These are phyloP conservation scores for Clarkia xantiana DNA, from an alignment of 345 rosid genomes.

Conservation along the genomic window DNA sequence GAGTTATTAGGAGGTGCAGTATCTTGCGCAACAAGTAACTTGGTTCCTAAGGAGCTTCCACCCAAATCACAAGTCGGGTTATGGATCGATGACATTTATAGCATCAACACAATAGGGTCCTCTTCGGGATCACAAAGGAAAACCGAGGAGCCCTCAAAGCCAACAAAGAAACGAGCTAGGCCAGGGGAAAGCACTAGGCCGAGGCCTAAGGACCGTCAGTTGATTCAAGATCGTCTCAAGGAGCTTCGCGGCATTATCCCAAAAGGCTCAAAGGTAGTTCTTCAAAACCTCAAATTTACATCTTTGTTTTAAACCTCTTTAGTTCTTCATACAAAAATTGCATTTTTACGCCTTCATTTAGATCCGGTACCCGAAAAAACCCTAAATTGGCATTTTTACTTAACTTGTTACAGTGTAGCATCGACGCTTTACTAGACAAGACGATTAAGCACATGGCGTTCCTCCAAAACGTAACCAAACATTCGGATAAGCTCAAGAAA, in stretches of 20 bases:
- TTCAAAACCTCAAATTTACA: background rate
- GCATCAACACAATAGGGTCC: constrained; percentile 36
- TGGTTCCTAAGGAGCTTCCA: constrained; percentile 15
- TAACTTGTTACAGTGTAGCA: constrained; percentile 51
- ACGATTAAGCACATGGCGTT: constrained; percentile 80
- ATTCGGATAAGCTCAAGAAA: constrained; percentile 65
- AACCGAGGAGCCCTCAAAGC: constrained; percentile 36
- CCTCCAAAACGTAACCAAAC: constrained; percentile 72
- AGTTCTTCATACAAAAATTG: too few species aligned
- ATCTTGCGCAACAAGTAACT: constrained; percentile 3
- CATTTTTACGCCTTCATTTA: too few species aligned
- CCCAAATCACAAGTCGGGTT: constrained; percentile 38
- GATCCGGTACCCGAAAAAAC: too few species aligned
- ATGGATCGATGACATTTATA: constrained; percentile 71
- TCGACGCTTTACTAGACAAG: constrained; percentile 65
- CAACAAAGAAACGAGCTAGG: constrained; percentile 52
- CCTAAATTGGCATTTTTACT: constrained; percentile 8
- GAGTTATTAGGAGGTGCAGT: constrained; percentile 31
- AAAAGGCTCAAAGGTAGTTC: constrained; percentile 62
- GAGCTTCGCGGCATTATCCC: constrained; percentile 84
- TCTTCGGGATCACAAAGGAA: constrained; percentile 21
- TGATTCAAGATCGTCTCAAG: constrained; percentile 83
- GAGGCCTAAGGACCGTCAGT: constrained; percentile 93
- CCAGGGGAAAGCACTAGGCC: constrained; percentile 78
- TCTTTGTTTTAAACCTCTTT: background rate